Base-by-base conservation (phyloP, 73 alveolate species). In the Tetrahymena borealis region DNA sequence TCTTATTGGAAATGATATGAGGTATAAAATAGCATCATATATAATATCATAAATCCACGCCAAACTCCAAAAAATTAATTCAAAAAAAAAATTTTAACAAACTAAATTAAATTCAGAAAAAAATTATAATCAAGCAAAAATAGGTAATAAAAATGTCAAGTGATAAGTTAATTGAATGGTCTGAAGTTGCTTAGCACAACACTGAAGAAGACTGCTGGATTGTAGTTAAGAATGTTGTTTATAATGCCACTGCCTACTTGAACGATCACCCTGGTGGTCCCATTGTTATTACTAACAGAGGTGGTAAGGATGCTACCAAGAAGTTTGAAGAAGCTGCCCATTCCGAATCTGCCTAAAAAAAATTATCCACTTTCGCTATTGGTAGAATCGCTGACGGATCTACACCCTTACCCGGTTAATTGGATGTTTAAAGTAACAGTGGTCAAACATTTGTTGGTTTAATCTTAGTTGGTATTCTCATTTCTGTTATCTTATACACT, bases 191-290 rank as follows among this genome's bases (percentile, higher is more conserved):
- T 35, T 16, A 60, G 28, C 85, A 60, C 85, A 60, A 93, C 78
- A 85, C 90, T 85, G 37, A 79, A 85, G 91, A 32, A 38, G 91
- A 85, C 41, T 60, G 91, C 38, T 93, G 95, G 95, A 90, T 93
- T 39, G 95, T 93, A 28, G 78, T 93, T 31, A 92, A 93, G 6
- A 92, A 91, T 37, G 31, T 79, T 16, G 91, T 93, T 2, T 85
- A 39, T 41, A 32, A 93, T 40, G 91, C 95, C 33, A 39, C 91
- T 0, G 39, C 77, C 4, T 93, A 93, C 41, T 32, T 93, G n/a
- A 85, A 93, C 39, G 93, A 85, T 24, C 95, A 85, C 41, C 93
- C 93, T 60, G 93, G 95, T 7, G 95, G 91, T 33, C 93, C 95
- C 32, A 90, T 92, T 39, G 91, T 93, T 1, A 37, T 93, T 32